Conservation (phyloP, 495 filamentous ascomycete species). For the Daldinia bambusicola region DNA sequence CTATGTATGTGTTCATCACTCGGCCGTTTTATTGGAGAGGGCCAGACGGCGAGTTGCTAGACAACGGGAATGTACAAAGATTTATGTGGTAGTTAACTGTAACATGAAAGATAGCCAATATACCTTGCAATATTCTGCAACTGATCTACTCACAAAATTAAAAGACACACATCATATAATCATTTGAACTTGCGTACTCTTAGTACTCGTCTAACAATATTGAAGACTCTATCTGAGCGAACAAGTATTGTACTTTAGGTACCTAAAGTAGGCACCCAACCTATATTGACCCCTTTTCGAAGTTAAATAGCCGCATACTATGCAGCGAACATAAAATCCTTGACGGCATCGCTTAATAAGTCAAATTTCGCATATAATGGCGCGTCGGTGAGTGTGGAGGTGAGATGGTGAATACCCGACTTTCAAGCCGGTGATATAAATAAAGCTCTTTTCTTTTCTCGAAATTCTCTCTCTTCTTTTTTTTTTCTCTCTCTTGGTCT, state of each 20-base stretch:
- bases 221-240: conserved; percentile 6
- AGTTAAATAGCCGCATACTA: conserved; percentile 12
- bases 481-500: conserved; percentile 14
- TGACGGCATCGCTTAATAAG: background rate
- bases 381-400: conserved; percentile 21
- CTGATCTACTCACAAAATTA: background rate
- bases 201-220: conserved; percentile 24
- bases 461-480: conserved; percentile 14
- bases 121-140: background rate
- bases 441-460: conserved; percentile 13
- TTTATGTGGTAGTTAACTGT: conserved; percentile 82
- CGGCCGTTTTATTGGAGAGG: conserved; percentile 80
- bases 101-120: too few species aligned
- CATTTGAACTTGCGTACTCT: conserved; percentile 5
- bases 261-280: background rate
- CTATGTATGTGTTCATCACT: conserved; percentile 83
- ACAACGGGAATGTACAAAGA: conserved; percentile 81
- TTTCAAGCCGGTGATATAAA: background rate
- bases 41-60: conserved; percentile 60
- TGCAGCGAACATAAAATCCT: conserved; percentile 21
- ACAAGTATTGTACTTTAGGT: background rate
- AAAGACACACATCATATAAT: background rate
- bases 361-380: background rate
- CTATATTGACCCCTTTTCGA: conserved; percentile 8
- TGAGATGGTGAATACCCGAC: conserved; percentile 22